phyloP scores from a whole-genome alignment of 495 filamentous ascomycete genomes.

The Sphaerosporella brunnea region DNA sequence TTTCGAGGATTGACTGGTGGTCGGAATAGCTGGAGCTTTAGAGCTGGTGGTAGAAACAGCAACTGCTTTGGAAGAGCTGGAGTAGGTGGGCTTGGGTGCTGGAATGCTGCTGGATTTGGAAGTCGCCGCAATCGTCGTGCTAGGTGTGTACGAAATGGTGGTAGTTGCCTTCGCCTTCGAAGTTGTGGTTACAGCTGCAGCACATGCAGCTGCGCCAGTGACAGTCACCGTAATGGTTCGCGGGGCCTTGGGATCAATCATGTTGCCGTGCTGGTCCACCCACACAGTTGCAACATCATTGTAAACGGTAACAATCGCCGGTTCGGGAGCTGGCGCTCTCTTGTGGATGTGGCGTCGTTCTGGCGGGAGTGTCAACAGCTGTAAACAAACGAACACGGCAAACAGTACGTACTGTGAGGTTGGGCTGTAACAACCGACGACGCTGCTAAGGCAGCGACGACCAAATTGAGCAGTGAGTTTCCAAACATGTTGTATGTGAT shows the following conservation, averaged over 20 bases:
- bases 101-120: not conserved
- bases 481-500: conserved; percentile 5
- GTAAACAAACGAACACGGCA: not conserved
- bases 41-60: conserved; percentile 3
- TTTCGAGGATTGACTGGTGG: not conserved
- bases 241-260: conserved; percentile 22
- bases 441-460: not conserved
- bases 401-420: not conserved
- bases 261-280: conserved; percentile 43
- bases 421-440: not conserved
- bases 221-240: not conserved
- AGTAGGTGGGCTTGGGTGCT: not conserved
- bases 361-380: not conserved
- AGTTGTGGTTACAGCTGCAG: not conserved
- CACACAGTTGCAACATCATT: conserved; percentile 28
- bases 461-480: not conserved
- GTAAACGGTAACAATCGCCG: conserved; percentile 22
- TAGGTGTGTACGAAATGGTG: not conserved
- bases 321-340: conserved; percentile 14
- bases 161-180: not conserved
- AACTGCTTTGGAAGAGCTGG: too few relatives aligned
- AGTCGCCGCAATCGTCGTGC: not conserved
- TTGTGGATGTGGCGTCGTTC: conserved; percentile 2
- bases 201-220: not conserved
- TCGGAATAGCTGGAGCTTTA: not conserved